phyloP scores from a whole-genome alignment of 352 stramenopile species.

The Pythium dissimile region DNA sequence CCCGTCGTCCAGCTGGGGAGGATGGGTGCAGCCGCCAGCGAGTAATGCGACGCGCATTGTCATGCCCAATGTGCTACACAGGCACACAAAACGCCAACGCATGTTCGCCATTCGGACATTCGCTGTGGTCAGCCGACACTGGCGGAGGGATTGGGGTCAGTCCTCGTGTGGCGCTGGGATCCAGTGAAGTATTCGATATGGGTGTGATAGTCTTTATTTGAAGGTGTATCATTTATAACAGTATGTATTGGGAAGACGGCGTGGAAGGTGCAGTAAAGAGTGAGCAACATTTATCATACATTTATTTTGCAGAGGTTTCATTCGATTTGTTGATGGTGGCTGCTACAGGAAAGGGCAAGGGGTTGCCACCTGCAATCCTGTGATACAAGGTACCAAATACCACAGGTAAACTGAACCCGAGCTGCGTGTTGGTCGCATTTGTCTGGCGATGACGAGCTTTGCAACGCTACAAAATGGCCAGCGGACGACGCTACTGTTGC shows the following conservation, averaged over 20 bases:
- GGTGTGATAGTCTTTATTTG: background rate
- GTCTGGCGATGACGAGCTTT: background rate
- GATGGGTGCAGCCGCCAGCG: constrained; percentile 1
- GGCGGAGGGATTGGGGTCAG: background rate
- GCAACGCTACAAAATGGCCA: background rate
- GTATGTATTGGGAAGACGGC: background rate
- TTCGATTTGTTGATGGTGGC: background rate
- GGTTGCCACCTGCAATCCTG: constrained; percentile 3
- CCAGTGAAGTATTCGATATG: background rate
- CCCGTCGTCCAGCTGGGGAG: constrained; percentile 10
- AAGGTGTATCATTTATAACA: background rate
- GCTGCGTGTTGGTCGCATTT: background rate
- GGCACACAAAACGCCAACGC: too few relatives aligned
- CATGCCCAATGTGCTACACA: too few relatives aligned
- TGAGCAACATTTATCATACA: constrained; percentile 4
- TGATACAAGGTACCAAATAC: background rate
- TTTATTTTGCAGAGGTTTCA: background rate
- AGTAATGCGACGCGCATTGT: too few relatives aligned
- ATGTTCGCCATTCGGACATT: background rate
- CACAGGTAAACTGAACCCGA: background rate
- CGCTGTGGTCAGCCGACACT: background rate
- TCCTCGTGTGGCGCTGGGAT: background rate
- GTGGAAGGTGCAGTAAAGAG: background rate
- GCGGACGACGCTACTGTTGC: background rate
- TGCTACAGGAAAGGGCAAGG: constrained; percentile 15